Base-by-base conservation (phyloP, 352 stramenopile species). In the Pythium brachiatum region DNA sequence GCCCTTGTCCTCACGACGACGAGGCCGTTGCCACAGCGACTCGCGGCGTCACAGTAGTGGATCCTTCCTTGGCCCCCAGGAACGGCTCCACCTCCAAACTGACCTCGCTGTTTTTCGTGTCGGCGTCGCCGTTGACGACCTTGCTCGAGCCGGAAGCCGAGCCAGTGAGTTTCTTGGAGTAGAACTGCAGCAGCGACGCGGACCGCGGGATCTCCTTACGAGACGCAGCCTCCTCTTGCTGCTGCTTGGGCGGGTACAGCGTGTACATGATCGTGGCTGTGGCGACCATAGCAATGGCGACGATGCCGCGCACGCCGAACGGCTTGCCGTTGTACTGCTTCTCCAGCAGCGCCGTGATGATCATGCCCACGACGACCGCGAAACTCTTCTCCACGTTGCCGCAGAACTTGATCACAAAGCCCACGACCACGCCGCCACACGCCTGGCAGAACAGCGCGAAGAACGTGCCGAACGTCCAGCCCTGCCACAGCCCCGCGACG, bases 341-440 rank as follows among this genome's bases (percentile, higher is more conserved):
- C 69, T 94, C 81, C 25, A 90, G 60, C 39, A 84, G 53, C 21
- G 86, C 86, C 16, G 83, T 92, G 54, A 93, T 86, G 57, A 89
- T 78, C 76, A 93, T 91, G 15, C 86, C 86, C 21, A 79, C 70
- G 32, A 95, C 86, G 16, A 93, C 86, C 0, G 82, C 82, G 59
- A 95, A 93, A 65, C 74, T 89, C 68, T 93, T 92, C 53, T 92
- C 80, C 21, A 95, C 83, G 64, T 92, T 93, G 8, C 86, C 86
- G 38, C 81, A 91, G 71, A 92, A 76, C 69, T 90, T 89, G 65
- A 92, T 95, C 32, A 95, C 86, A 56, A 91, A 90, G 15, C 82
- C 86, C 20, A 94, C 86, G 18, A 92, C 43, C 16, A 94, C 74
- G 20, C 86, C 82, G 51, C 86, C 83, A 15, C 74, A 38, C 2